Evolutionary conservation across 2,329 filamentous ascomycete genomes (phyloP).

Genomic region (Fusarium sp.): DNA sequence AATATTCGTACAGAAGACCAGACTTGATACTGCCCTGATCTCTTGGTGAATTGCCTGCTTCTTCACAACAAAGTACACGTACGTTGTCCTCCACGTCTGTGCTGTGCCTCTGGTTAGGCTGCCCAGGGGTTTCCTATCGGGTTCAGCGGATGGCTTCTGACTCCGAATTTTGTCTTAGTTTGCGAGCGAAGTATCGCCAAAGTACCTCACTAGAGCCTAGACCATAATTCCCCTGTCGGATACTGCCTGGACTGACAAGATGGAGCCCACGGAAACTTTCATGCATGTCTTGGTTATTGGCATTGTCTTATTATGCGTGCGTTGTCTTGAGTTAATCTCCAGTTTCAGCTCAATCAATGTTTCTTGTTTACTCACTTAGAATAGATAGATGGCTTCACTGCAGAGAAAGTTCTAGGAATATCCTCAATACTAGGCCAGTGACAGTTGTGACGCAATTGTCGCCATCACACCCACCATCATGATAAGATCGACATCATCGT

Average conservation of each 20-base stretch:
- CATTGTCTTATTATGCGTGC: constrained; percentile 8
- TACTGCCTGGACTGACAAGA: background rate
- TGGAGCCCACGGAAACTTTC: constrained; percentile 21
- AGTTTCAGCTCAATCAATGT: background rate
- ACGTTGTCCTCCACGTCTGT: constrained; percentile 6
- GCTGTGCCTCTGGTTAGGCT: constrained; percentile 18
- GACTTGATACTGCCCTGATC: background rate
- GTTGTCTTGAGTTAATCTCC: background rate
- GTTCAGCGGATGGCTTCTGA: constrained; percentile 18
- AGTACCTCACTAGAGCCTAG: constrained; percentile 18
- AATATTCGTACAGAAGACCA: background rate
- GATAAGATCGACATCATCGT: constrained; percentile 34
- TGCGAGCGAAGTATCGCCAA: constrained; percentile 19
- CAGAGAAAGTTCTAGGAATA: background rate
- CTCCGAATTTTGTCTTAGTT: constrained; percentile 10
- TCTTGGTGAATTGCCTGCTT: background rate
- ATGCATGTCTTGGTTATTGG: constrained; percentile 22
- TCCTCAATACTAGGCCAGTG: background rate
- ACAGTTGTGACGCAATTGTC: constrained; percentile 31
- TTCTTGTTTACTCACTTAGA: background rate
- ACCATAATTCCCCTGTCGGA: constrained; percentile 4
- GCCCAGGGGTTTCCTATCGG: constrained; percentile 29
- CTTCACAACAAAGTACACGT: constrained; percentile 5
- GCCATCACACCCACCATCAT: constrained; percentile 19
- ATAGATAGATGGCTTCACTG: background rate